Percentiles rank a stretch among this genome's conserved stretches.
Conservation (phyloP, 768 basidiomycete genomes). For the Podaxis sp. region DNA sequence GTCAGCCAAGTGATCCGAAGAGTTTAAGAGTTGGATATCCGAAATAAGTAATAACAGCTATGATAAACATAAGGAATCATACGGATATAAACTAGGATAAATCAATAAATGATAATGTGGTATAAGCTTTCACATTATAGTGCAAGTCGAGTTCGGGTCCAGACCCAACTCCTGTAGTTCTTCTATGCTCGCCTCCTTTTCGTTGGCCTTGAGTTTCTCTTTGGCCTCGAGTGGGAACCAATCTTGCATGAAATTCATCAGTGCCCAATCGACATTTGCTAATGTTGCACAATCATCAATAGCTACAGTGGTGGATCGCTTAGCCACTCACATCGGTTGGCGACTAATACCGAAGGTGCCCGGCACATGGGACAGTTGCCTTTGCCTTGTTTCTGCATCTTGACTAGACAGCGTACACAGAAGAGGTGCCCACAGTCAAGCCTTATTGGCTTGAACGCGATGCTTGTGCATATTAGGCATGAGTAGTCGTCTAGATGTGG, state of each 20-base stretch:
- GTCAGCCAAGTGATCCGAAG: too few species aligned
- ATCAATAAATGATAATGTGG: neutral
- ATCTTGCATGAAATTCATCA: constrained; percentile 82
- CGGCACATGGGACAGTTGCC: constrained; percentile 84
- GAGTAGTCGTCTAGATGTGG: constrained; percentile 81
- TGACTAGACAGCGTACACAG: constrained; percentile 77
- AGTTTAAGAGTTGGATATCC: too few species aligned
- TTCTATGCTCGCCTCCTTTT: constrained; percentile 69
- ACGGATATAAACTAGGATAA: neutral
- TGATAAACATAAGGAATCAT: too few species aligned
- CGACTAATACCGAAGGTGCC: constrained; percentile 67
- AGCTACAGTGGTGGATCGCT: neutral
- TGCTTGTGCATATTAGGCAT: constrained; percentile 82
- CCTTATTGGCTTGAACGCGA: constrained; percentile 91
- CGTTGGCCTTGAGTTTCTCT: constrained; percentile 70
- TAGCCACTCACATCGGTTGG: constrained; percentile 61
- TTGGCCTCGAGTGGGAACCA: constrained; percentile 89
- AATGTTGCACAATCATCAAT: constrained; percentile 1
- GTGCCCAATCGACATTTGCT: constrained; percentile 78
- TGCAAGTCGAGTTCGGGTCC: constrained; percentile 38
- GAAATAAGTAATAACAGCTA: too few species aligned
- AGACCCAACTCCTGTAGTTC: constrained; percentile 64
- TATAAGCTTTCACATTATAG: constrained; percentile 29
- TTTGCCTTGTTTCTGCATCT: constrained; percentile 83
- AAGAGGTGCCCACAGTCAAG: constrained; percentile 78